Conservation (phyloP, 768 basidiomycete genomes). For the Candolleomyces aberdarensis region DNA sequence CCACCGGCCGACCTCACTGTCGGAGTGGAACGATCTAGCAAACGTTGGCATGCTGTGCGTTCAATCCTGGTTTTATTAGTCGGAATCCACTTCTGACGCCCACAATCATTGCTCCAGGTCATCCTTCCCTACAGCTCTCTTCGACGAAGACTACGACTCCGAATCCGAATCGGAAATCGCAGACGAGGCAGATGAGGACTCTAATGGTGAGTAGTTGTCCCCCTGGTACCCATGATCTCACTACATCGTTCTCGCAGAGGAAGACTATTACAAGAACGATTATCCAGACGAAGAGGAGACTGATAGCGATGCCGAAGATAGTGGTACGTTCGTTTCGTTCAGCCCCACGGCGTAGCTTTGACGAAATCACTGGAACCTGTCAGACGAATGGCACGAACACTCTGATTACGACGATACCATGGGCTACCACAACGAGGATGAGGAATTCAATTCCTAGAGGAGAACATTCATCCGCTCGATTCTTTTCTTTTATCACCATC, state of each 20-base stretch:
- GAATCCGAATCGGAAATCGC: slow-evolving; percentile 63
- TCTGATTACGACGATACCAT: neutral
- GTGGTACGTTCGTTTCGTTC: neutral
- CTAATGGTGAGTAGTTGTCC: slow-evolving; percentile 54
- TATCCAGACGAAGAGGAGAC: slow-evolving; percentile 71
- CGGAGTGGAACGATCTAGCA: slow-evolving; percentile 53
- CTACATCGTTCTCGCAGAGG: slow-evolving; percentile 40
- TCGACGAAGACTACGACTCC: slow-evolving; percentile 54
- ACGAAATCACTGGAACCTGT: neutral
- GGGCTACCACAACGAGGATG: neutral
- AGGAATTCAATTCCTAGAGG: neutral
- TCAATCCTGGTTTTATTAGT: neutral
- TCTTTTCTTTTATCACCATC: too few relatives aligned
- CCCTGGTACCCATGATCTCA: slow-evolving; percentile 1
- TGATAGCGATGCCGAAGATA: slow-evolving; percentile 33
- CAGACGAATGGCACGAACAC: neutral
- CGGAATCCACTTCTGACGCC: neutral
- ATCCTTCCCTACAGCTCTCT: slow-evolving; percentile 54
- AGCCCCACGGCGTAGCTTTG: neutral
- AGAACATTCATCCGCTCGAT: too few relatives aligned
- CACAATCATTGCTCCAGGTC: slow-evolving; percentile 33
- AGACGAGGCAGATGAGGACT: slow-evolving; percentile 82
- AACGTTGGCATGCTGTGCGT: slow-evolving; percentile 65
- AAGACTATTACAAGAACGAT: slow-evolving; percentile 83
- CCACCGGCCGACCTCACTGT: slow-evolving; percentile 56